These are phyloP conservation scores for Phytophthora citricola DNA, from an alignment of 352 stramenopile species.

Conservation along the genomic window DNA sequence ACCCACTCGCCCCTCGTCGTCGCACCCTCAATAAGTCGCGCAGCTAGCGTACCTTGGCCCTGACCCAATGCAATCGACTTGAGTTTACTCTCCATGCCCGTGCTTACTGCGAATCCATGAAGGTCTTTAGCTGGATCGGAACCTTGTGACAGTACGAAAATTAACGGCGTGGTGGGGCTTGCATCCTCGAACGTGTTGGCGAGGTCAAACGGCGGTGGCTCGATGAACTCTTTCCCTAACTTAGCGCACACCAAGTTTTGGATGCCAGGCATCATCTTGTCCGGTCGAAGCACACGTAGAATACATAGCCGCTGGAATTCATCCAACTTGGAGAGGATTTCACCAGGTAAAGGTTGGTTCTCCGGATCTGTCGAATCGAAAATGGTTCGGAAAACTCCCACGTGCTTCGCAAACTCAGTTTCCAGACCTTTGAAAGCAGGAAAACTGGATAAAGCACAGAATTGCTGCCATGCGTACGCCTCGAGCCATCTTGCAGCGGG, in stretches of 20 bases:
- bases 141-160: constrained; percentile 94
- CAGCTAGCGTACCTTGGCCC: constrained; percentile 92
- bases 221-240: constrained; percentile 91
- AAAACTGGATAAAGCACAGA: constrained; percentile 42
- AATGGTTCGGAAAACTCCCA: constrained; percentile 62
- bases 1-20: constrained; percentile 94
- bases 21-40: constrained; percentile 90
- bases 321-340: constrained; percentile 65
- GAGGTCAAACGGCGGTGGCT: constrained; percentile 92
- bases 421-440: constrained; percentile 44
- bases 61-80: constrained; percentile 95
- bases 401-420: constrained; percentile 47
- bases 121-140: constrained; percentile 95
- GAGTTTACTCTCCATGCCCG: constrained; percentile 88
- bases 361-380: constrained; percentile 89
- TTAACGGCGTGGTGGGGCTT: constrained; percentile 88
- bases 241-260: constrained; percentile 91
- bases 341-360: constrained; percentile 78
- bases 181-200: constrained; percentile 94
- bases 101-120: constrained; percentile 88
- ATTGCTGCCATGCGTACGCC: constrained; percentile 77
- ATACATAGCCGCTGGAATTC: constrained; percentile 86
- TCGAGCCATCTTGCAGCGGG: constrained; percentile 57
- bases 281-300: constrained; percentile 78
- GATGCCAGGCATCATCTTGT: constrained; percentile 92